These are phyloP conservation scores for Eimeria necatrix DNA, from an alignment of 169 alveolate genomes.

Conservation along the genomic window DNA sequence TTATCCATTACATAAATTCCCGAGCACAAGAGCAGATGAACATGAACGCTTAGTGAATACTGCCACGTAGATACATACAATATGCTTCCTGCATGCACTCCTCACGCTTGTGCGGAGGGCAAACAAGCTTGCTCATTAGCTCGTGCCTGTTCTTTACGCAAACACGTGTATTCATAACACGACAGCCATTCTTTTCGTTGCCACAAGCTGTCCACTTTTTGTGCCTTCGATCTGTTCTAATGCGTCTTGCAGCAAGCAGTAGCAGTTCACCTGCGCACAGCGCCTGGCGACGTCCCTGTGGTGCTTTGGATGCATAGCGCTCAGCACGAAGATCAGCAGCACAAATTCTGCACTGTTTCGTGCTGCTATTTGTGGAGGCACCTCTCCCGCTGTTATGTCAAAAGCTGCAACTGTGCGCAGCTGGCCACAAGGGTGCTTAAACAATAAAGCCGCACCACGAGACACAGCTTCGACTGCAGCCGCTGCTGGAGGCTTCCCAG, in stretches of 20 bases:
- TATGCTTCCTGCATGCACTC: no score
- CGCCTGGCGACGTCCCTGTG: conserved; percentile 87
- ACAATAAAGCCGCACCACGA: conserved; percentile 11
- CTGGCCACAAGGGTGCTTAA: not conserved
- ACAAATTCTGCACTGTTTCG: conserved; percentile 90
- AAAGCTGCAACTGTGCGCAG: conserved; percentile 36
- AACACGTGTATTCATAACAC: no score
- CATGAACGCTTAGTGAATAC: no score
- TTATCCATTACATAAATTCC: no score
- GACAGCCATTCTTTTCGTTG: no score
- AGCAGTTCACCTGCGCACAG: conserved; percentile 82
- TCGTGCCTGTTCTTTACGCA: no score
- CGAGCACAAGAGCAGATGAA: no score
- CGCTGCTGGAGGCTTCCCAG: not conserved
- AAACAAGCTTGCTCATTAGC: no score
- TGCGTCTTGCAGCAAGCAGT: not conserved
- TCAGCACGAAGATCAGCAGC: conserved; percentile 92
- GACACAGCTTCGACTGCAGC: conserved; percentile 21
- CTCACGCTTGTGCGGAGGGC: no score
- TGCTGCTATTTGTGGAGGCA: conserved; percentile 19
- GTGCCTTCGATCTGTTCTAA: no score
- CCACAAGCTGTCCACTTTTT: no score
- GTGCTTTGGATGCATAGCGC: conserved; percentile 94
- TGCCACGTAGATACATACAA: no score
- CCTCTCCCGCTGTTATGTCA: conserved; percentile 46